A percentile compares a stretch with the other conserved stretches of the same genome.
These are phyloP conservation scores for Paxillus involutus DNA, from an alignment of 768 basidiomycete genomes.

Conservation along the genomic window DNA sequence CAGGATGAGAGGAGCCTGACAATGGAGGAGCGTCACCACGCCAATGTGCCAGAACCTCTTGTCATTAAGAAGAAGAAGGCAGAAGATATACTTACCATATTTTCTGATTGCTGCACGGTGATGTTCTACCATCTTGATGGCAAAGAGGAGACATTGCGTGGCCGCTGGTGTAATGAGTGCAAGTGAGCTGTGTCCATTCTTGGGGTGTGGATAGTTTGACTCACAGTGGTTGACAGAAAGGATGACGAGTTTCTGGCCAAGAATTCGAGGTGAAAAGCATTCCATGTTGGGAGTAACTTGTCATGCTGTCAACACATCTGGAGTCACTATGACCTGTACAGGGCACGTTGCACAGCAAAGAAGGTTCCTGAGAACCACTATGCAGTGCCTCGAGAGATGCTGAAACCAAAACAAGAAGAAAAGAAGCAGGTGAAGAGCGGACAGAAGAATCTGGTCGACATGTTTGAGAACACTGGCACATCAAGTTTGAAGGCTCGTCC, in stretches of 20 bases:
- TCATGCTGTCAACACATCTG: slow-evolving; percentile 1
- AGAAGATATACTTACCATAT: slow-evolving; percentile 3
- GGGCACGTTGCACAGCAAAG: not conserved
- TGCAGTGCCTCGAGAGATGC: not conserved
- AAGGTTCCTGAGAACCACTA: not conserved
- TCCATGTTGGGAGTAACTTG: slow-evolving; percentile 2
- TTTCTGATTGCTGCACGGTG: not conserved
- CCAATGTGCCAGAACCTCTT: too few species aligned
- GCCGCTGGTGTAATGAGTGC: slow-evolving; percentile 5
- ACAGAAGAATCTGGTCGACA: not conserved
- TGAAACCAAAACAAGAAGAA: not conserved
- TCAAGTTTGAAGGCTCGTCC: not conserved
- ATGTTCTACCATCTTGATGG: not conserved
- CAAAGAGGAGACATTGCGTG: not conserved
- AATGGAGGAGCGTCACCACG: too few species aligned
- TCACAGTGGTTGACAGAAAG: not conserved
- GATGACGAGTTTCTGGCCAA: not conserved
- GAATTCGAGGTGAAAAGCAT: not conserved
- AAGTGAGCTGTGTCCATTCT: not conserved
- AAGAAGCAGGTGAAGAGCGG: not conserved
- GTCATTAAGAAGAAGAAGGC: not conserved
- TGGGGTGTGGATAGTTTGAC: not conserved
- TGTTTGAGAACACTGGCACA: not conserved
- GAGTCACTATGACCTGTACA: slow-evolving; percentile 5
- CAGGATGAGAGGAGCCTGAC: too few species aligned